A percentile compares a stretch with the other conserved stretches of the same genome.
These are phyloP conservation scores for Stachybotrys chlorohalonatus DNA, from an alignment of 2,329 filamentous ascomycete species.

Conservation along the genomic window DNA sequence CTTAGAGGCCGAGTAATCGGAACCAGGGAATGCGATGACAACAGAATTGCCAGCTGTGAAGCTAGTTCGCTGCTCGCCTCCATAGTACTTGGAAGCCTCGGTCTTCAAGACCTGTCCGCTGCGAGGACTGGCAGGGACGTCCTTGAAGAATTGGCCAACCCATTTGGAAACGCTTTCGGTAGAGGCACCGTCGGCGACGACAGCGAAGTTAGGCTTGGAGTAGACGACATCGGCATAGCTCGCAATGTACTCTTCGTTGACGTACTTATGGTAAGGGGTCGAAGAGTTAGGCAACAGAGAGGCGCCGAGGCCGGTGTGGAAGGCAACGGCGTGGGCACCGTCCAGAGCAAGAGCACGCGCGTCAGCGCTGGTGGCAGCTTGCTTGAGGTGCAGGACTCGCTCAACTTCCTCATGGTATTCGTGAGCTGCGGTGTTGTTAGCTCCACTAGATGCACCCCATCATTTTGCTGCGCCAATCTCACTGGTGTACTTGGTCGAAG, in stretches of 20 bases:
- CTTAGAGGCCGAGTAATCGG: slow-evolving; percentile 73
- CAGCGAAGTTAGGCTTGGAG: slow-evolving; percentile 80
- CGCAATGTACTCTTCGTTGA: slow-evolving; percentile 66
- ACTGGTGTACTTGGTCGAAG: slow-evolving; percentile 78
- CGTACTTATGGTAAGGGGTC: slow-evolving; percentile 68
- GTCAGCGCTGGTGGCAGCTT: slow-evolving; percentile 60
- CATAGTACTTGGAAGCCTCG: slow-evolving; percentile 74
- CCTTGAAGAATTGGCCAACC: slow-evolving; percentile 86
- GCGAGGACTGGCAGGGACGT: slow-evolving; percentile 46
- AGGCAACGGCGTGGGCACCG: slow-evolving; percentile 76
- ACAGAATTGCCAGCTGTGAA: slow-evolving; percentile 71
- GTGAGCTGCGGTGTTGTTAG: slow-evolving; percentile 49
- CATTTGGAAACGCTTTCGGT: slow-evolving; percentile 73
- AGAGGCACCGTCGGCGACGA: slow-evolving; percentile 82
- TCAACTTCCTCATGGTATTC: slow-evolving; percentile 86
- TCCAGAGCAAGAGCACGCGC: slow-evolving; percentile 66
- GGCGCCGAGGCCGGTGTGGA: slow-evolving; percentile 85
- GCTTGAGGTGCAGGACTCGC: slow-evolving; percentile 65
- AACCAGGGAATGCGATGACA: slow-evolving; percentile 88
- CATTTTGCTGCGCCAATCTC: slow-evolving; percentile 24
- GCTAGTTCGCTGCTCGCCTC: slow-evolving; percentile 85
- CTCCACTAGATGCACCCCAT: slow-evolving; percentile 1
- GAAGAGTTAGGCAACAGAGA: slow-evolving; percentile 65
- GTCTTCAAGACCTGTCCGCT: slow-evolving; percentile 45
- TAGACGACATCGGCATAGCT: slow-evolving; percentile 73